Base-by-base conservation (phyloP, 805 yeast species). In the Pichia exigua region DNA sequence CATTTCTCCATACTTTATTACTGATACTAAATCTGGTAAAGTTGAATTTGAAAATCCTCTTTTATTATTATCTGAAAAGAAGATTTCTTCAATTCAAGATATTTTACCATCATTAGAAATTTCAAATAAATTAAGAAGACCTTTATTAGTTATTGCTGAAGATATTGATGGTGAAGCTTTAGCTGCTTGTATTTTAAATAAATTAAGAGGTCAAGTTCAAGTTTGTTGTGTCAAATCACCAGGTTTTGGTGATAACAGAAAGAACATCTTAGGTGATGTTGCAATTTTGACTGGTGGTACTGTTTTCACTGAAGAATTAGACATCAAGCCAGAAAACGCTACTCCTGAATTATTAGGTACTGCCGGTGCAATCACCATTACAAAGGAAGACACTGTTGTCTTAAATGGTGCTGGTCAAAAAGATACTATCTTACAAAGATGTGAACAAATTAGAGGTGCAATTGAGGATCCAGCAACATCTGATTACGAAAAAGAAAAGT, bases 171-270 rank as follows among this genome's bases (percentile, higher is more conserved):
- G 98, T 63, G 98, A 94, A 77, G 99, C 99, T 46, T 79, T 94
- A 56, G 98, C 98, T 61, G 97, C 97, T 59, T 90, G 98, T 74
- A 85, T 94, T 63, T 79, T 94, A 70, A 94, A 94, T 82, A 94
- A 94, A 76, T 80, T 94, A 67, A 87, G 97, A 76, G 97, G 97
- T 61, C 98, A 92, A 77, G 97, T 94, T 55, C 95, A 89, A 73
- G 97, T 94, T 55, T 87, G 94, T 68, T 95, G 94, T 61, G 97
- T 94, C 60, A 92, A 91, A 79, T 96, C 98, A 35, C 99, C 99
- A 64, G 99, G 99, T 49, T 94, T 92, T 65, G 99, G 98, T 71
- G 99, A 94, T 77, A 91, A 94, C 83, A 86, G 97, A 76, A 87
- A 88, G 80, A 90, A 90, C 78, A 90, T 87, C 59, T 76, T 94